A percentile compares a stretch with the other conserved stretches of the same genome.
phyloP scores from a whole-genome alignment of 2,329 filamentous ascomycete genomes.

The Ceratocystis albifundus region DNA sequence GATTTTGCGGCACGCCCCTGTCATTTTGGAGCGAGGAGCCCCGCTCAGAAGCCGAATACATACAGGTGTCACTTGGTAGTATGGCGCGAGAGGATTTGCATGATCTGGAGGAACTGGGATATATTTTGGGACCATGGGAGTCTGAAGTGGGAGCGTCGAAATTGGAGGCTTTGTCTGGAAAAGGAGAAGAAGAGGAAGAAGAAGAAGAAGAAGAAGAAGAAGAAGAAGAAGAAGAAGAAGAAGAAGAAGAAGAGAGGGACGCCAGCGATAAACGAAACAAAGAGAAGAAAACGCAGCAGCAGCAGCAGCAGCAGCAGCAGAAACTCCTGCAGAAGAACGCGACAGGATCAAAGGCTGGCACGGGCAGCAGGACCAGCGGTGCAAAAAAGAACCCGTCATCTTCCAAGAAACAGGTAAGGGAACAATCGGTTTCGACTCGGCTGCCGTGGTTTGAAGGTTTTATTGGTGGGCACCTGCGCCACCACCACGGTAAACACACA shows the following conservation, averaged over 20 bases:
- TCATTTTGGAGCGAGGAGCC: constrained; percentile 73
- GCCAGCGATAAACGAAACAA: neutral
- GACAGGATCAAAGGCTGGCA: neutral
- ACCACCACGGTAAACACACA: constrained; percentile 42
- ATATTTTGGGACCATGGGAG: constrained; percentile 42
- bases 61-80: constrained; percentile 71
- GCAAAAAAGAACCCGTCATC: neutral
- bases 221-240: constrained; percentile 24
- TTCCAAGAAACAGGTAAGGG: constrained; percentile 26
- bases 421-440: constrained; percentile 29
- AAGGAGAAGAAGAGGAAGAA: constrained; percentile 18
- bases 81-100: constrained; percentile 59
- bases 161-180: constrained; percentile 26
- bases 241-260: neutral
- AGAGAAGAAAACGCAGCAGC: neutral
- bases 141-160: neutral
- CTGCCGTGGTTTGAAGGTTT: constrained; percentile 67
- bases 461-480: constrained; percentile 57
- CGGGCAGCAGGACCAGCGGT: neutral
- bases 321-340: neutral
- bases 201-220: constrained; percentile 19
- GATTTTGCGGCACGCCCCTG: constrained; percentile 78
- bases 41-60: constrained; percentile 58
- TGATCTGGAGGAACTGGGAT: constrained; percentile 59
- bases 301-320: neutral